Evolutionary conservation across 2,329 filamentous ascomycete species (phyloP).

Genomic region (Botryotinia globosa): DNA sequence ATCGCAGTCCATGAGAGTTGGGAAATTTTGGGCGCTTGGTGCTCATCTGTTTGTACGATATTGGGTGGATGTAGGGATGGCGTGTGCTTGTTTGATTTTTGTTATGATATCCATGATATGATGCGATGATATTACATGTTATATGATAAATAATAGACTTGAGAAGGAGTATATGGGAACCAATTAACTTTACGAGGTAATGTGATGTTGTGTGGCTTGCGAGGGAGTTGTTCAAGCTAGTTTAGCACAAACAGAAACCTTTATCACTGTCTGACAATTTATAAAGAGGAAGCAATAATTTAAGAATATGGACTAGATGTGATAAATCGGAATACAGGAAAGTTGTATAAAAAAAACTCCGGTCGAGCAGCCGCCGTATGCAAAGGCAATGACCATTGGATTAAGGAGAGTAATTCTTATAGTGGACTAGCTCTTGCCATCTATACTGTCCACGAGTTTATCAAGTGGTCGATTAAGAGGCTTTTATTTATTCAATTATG

Average conservation of each 20-base stretch:
- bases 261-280: background rate
- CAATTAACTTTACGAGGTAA: background rate
- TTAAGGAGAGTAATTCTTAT: background rate
- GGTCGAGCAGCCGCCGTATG: background rate
- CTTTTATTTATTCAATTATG: background rate
- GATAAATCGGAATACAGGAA: background rate
- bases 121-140: background rate
- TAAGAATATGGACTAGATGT: background rate
- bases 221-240: background rate
- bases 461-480: background rate
- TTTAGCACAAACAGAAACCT: background rate
- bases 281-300: background rate
- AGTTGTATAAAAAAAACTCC: background rate
- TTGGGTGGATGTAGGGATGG: background rate
- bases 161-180: background rate
- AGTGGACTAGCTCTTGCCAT: background rate
- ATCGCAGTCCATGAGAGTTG: background rate
- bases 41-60: background rate
- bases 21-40: background rate
- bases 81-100: background rate
- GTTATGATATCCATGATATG: constrained; percentile 13
- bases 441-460: background rate
- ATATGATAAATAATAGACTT: background rate
- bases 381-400: background rate
- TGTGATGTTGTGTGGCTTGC: too few relatives aligned